Evolutionary conservation across 192 early-diverging fungal species (phyloP), one percentile per base, ranked within the genome.

Genomic region (Coemansia sp.): DNA sequence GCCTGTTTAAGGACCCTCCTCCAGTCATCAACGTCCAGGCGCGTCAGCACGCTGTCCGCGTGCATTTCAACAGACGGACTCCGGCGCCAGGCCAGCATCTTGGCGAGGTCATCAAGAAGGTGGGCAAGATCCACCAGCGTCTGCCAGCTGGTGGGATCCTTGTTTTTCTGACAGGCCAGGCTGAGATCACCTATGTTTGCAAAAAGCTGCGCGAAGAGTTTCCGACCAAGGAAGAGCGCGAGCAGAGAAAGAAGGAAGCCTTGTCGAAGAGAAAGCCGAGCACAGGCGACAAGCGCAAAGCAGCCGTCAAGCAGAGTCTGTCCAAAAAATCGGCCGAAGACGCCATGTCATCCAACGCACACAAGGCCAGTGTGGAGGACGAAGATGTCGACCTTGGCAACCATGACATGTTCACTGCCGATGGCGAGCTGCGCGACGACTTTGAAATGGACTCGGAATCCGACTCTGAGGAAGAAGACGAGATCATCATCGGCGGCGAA

Each of bases 91-190:
- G 91, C 39, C 93, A 97, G 74, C 94, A 99, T 74, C 84, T 98
- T 12, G 71, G 68, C 4, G 96, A 98, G 77, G 94, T 91, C 0
- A 91, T 88, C 72, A 93, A 93, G 64, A 99, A 99, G 78, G 88
- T 97, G 5, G 81, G 84, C 73, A 98, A 98, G 77, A 97, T 99
- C 63, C 98, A 99, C 84, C 86, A 85, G 20, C 86, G 89, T 5
- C 86, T 99, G n/a, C 97, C 98, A 2, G 87, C 45, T 48, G 98
- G 97, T 60, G 97, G 92, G 2, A 96, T 99, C 36, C 85, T 99
- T 32, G 90, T 96, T 3, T 99, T 99, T 63, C 76, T 98, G 71
- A 94, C 96, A 14, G 97, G 98, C 33, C 96, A 98, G 72, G 90
- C 91, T 35, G 98, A 99, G 78, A 95, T 99, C 39, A 88, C 85